Evolutionary conservation across 805 yeast genomes (phyloP).

Genomic region (Blastobotrys muscicola): DNA sequence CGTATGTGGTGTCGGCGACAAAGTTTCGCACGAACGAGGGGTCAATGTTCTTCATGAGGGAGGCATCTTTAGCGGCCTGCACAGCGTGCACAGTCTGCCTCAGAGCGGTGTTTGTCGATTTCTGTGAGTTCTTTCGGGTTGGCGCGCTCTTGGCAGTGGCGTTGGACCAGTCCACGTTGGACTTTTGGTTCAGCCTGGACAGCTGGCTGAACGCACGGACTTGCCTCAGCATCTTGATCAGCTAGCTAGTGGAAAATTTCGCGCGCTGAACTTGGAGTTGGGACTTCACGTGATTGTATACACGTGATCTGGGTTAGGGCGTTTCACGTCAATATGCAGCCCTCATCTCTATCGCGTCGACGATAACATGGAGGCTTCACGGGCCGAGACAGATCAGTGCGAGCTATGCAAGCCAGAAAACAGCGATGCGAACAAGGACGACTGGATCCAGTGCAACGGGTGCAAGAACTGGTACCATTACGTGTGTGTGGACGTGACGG

Average conservation of each 20-base stretch:
- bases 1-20: conserved; percentile 48
- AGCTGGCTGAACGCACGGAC: too few relatives aligned
- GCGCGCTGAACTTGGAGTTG: too few relatives aligned
- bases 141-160: background rate
- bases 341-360: too few relatives aligned
- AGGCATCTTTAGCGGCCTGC: conserved; percentile 1
- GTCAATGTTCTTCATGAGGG: conserved; percentile 17
- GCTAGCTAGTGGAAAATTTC: too few relatives aligned
- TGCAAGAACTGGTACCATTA: conserved; percentile 49
- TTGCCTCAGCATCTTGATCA: too few relatives aligned
- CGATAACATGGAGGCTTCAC: too few relatives aligned
- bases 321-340: too few relatives aligned
- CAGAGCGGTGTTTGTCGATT: background rate
- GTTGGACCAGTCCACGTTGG: background rate
- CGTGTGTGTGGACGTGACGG: conserved; percentile 35
- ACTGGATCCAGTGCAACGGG: conserved; percentile 49
- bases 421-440: background rate
- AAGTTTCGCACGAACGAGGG: conserved; percentile 39
- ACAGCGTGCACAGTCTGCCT: background rate
- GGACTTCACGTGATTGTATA: too few relatives aligned
- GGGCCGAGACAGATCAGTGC: too few relatives aligned
- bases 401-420: too few relatives aligned
- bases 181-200: background rate
- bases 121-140: background rate
- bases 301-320: too few relatives aligned